These are phyloP conservation scores for Verticillium nubilum DNA, from an alignment of 2,329 filamentous ascomycete genomes.

Conservation along the genomic window DNA sequence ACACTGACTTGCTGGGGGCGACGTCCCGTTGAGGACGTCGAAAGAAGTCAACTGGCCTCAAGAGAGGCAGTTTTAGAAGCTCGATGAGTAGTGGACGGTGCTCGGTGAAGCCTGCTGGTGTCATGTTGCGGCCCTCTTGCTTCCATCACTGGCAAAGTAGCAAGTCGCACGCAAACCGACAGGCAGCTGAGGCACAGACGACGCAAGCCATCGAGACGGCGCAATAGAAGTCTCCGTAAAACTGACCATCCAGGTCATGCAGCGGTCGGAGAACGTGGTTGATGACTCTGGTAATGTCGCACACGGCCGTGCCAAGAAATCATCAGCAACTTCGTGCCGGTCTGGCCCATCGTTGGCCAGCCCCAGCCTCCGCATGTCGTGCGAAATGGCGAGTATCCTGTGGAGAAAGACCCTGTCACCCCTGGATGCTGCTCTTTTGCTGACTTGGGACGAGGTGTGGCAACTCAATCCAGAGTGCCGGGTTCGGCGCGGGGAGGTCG, in stretches of 20 bases:
- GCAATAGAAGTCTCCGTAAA: neutral
- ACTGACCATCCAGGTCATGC: neutral
- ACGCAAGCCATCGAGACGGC: neutral
- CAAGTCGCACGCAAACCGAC: neutral
- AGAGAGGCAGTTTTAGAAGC: neutral
- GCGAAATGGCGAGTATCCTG: neutral
- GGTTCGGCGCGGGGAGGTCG: neutral
- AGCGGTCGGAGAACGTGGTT: neutral
- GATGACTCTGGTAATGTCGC: neutral
- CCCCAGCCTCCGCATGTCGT: no score
- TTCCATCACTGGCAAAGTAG: neutral
- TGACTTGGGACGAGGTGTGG: neutral
- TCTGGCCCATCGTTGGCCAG: neutral
- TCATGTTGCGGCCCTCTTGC: neutral
- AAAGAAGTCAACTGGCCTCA: neutral
- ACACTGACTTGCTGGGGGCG: neutral
- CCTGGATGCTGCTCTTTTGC: neutral
- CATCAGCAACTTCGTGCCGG: neutral
- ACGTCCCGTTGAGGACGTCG: no score
- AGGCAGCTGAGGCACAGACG: neutral
- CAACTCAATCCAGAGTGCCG: neutral
- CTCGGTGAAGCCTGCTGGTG: neutral
- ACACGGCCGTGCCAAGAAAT: neutral
- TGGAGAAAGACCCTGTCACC: neutral
- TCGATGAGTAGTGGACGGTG: neutral